Evolutionary conservation across 495 filamentous ascomycete species (phyloP).

Genomic region (Sabuloglossum arenarium): DNA sequence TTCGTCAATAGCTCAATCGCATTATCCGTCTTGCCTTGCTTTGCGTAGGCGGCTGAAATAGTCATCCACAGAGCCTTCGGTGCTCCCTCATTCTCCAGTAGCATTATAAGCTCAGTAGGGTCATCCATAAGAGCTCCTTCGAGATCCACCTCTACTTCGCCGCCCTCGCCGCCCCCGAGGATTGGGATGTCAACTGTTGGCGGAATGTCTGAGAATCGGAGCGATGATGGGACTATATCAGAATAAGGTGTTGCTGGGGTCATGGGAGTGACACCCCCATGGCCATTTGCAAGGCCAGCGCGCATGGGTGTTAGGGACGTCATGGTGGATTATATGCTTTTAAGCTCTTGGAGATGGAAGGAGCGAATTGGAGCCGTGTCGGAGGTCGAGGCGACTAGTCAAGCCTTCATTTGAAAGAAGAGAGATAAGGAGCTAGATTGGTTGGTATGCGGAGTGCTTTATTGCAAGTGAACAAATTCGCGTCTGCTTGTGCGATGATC

Average conservation of each 20-base stretch:
- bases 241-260: not conserved
- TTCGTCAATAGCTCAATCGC: slow-evolving; percentile 85
- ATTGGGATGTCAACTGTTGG: slow-evolving; percentile 80
- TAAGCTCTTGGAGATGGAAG: not conserved
- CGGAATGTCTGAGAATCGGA: slow-evolving; percentile 77
- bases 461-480: not conserved
- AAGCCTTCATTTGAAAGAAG: not conserved
- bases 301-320: not conserved
- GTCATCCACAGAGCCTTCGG: slow-evolving; percentile 86
- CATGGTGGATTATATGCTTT: not conserved
- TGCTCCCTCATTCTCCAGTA: slow-evolving; percentile 80
- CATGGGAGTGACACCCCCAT: not conserved
- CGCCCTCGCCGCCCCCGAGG: slow-evolving; percentile 49
- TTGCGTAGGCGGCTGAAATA: slow-evolving; percentile 90
- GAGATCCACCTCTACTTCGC: slow-evolving; percentile 79
- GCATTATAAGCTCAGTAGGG: slow-evolving; percentile 80
- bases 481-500: not conserved
- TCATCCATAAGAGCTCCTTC: slow-evolving; percentile 69
- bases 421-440: not conserved
- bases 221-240: slow-evolving; percentile 3
- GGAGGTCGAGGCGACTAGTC: not conserved
- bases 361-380: not conserved
- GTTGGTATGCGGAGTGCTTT: not conserved
- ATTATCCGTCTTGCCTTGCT: slow-evolving; percentile 77
- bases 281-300: not conserved